Percentiles rank a stretch among this genome's conserved stretches.
phyloP scores from a whole-genome alignment of 148 eudicot species.

The Hydrangea macrophylla region DNA sequence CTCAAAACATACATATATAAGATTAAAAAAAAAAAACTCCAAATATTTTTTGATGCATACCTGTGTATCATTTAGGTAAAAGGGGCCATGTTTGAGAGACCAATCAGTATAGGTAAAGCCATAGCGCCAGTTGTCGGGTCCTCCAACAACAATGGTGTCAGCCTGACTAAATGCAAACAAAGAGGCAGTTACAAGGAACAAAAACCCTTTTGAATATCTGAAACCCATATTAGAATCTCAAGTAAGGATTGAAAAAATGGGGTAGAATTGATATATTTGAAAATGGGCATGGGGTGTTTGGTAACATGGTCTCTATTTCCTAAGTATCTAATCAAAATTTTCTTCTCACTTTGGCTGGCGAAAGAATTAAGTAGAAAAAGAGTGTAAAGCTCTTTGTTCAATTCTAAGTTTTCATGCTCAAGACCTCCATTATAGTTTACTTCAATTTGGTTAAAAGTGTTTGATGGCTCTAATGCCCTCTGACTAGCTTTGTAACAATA shows the following conservation, averaged over 20 bases:
- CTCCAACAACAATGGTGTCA: slow-evolving; percentile 14
- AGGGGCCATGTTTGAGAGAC: slow-evolving; percentile 12
- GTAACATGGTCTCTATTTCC: neutral
- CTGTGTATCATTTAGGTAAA: slow-evolving; percentile 14
- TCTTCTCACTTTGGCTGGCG: slow-evolving; percentile 2
- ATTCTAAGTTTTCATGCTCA: neutral
- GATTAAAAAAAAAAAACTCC: neutral
- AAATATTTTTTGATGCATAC: neutral
- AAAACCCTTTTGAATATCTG: neutral
- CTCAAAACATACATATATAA: too few species aligned
- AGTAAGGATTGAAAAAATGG: neutral
- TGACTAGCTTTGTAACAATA: neutral
- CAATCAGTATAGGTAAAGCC: slow-evolving; percentile 21
- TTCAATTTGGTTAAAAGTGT: neutral
- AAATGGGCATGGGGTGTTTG: neutral
- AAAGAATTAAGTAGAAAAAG: neutral
- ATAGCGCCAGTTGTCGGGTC: slow-evolving; percentile 18
- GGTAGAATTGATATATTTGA: neutral
- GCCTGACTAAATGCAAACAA: slow-evolving; percentile 9
- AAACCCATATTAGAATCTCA: neutral
- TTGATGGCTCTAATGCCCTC: neutral
- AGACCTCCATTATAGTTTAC: neutral
- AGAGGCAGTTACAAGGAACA: slow-evolving; percentile 4
- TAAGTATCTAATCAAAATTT: neutral
- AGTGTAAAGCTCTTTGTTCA: neutral